phyloP scores from a whole-genome alignment of 2,329 filamentous ascomycete species.

The Exserohilum turcica region DNA sequence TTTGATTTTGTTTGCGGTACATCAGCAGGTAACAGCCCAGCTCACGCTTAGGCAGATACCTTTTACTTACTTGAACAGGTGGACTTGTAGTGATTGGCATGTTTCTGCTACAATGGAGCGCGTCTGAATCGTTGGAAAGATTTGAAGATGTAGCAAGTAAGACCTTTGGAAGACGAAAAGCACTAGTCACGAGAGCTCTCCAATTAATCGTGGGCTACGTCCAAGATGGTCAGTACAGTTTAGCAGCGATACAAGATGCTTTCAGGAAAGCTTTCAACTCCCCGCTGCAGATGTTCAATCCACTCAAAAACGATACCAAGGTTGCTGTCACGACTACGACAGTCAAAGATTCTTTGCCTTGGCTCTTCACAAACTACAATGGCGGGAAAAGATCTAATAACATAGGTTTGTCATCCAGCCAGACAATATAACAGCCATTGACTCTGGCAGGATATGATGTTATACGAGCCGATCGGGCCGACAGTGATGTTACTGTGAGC shows the following conservation, averaged over 20 bases:
- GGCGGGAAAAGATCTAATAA: slow-evolving; percentile 12
- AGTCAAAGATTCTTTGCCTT: slow-evolving; percentile 20
- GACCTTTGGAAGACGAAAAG: slow-evolving; percentile 23
- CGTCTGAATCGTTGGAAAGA: slow-evolving; percentile 20
- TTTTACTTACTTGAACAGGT: slow-evolving; percentile 18
- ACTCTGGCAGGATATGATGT: not conserved
- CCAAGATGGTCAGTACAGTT: slow-evolving; percentile 31
- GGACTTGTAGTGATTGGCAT: slow-evolving; percentile 34
- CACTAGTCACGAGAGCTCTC: slow-evolving; percentile 17
- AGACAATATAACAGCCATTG: not conserved
- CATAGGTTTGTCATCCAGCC: not conserved
- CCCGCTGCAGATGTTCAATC: slow-evolving; percentile 34
- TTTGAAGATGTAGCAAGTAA: slow-evolving; percentile 31
- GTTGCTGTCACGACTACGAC: slow-evolving; percentile 37
- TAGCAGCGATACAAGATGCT: slow-evolving; percentile 27
- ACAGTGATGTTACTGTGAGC: slow-evolving; percentile 1
- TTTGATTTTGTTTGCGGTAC: slow-evolving; percentile 18
- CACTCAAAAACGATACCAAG: slow-evolving; percentile 28
- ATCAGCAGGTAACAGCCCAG: slow-evolving; percentile 9
- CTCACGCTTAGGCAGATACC: not conserved
- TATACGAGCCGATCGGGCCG: not conserved
- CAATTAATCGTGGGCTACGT: slow-evolving; percentile 30
- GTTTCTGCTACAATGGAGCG: slow-evolving; percentile 34
- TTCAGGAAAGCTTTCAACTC: slow-evolving; percentile 25
- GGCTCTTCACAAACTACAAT: slow-evolving; percentile 42